Conservation (phyloP, 768 basidiomycete genomes). For the Plicaturopsis crispa region DNA sequence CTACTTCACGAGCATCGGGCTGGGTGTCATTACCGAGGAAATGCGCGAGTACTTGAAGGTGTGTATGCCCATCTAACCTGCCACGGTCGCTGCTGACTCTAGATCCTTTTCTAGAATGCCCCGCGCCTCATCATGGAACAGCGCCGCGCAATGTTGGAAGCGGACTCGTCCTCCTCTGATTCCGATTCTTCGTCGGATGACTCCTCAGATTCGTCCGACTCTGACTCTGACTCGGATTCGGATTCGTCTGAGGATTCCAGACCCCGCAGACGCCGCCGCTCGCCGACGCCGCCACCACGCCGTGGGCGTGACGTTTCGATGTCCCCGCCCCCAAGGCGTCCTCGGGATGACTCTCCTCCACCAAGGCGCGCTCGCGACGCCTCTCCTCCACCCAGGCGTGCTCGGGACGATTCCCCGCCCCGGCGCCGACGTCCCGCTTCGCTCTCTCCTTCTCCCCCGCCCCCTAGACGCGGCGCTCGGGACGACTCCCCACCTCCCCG, state of each 20-base stretch:
- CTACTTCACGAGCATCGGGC: slow-evolving; percentile 92
- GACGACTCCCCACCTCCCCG: slow-evolving; percentile 15
- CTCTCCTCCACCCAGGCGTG: slow-evolving; percentile 16
- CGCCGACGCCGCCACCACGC: slow-evolving; percentile 8
- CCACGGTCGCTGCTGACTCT: slow-evolving; percentile 3
- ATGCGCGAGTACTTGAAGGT: slow-evolving; percentile 97
- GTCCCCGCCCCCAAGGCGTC: slow-evolving; percentile 7
- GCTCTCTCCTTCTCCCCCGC: background rate
- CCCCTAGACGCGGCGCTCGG: background rate
- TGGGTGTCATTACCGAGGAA: slow-evolving; percentile 87
- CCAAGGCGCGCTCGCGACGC: slow-evolving; percentile 12
- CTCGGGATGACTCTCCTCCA: slow-evolving; percentile 9
- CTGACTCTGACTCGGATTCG: slow-evolving; percentile 31
- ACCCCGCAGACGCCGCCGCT: slow-evolving; percentile 13
- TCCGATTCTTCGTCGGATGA: slow-evolving; percentile 25
- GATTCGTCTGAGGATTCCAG: slow-evolving; percentile 26
- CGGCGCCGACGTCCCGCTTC: slow-evolving; percentile 10
- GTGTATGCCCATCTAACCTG: slow-evolving; percentile 16
- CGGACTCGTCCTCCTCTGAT: slow-evolving; percentile 39
- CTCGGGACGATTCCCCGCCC: slow-evolving; percentile 14
- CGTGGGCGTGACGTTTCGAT: background rate
- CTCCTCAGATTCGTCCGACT: slow-evolving; percentile 31
- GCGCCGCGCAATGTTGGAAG: slow-evolving; percentile 80
- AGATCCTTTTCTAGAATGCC: slow-evolving; percentile 59
- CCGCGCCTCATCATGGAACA: slow-evolving; percentile 92